These are phyloP conservation scores for Haemoproteus tartakovskyi DNA, from an alignment of 169 alveolate species.

Conservation along the genomic window DNA sequence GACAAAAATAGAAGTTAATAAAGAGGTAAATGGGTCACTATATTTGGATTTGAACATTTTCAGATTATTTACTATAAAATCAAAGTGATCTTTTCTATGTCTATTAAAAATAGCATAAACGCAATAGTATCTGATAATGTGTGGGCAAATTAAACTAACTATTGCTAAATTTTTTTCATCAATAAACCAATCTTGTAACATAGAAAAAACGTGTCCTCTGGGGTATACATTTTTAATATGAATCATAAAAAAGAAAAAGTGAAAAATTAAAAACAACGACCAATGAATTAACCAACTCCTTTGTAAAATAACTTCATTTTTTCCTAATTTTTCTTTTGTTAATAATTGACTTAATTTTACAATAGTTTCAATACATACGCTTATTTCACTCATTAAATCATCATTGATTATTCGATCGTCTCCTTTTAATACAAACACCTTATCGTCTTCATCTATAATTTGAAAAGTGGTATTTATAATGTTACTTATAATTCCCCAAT, in stretches of 20 bases:
- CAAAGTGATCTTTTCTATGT: conserved; percentile 80
- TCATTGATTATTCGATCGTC: conserved; percentile 68
- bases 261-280: conserved; percentile 76
- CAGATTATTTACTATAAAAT: conserved; percentile 72
- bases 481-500: conserved; percentile 79
- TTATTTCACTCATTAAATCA: conserved; percentile 69
- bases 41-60: conserved; percentile 77
- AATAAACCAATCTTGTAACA: conserved; percentile 77
- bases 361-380: conserved; percentile 70
- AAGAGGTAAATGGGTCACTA: conserved; percentile 86
- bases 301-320: conserved; percentile 74
- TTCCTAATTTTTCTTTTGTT: conserved; percentile 57
- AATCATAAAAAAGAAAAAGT: conserved; percentile 72
- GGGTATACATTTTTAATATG: conserved; percentile 72
- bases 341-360: conserved; percentile 70
- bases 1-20: conserved; percentile 84
- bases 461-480: conserved; percentile 67
- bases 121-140: conserved; percentile 78
- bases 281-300: conserved; percentile 81
- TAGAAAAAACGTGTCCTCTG: conserved; percentile 75
- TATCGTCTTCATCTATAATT: conserved; percentile 56
- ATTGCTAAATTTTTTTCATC: conserved; percentile 80
- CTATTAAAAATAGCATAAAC: conserved; percentile 79
- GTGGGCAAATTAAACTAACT: conserved; percentile 75
- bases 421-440: conserved; percentile 61